Base-by-base conservation (phyloP, 139 green algal species). In the Micractinium conductrix region DNA sequence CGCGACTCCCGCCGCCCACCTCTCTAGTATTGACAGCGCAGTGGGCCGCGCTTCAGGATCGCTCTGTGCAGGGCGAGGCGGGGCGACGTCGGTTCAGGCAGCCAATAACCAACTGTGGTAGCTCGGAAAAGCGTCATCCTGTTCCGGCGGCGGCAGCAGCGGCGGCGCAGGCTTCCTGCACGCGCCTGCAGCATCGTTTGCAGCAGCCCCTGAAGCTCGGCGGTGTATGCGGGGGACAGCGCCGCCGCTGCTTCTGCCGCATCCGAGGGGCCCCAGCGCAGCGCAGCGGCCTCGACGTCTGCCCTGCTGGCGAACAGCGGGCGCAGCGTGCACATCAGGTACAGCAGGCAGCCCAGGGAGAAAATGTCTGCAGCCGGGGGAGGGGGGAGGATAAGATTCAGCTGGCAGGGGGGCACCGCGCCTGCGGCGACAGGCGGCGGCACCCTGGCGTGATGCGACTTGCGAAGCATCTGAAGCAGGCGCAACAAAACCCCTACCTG, bases 281-380 rank as follows among this genome's bases (percentile, higher is more conserved):
- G 67, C 17, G 38, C 12, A 16, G 17, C 17, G 24, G 21, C 35
- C 67, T 45, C 33, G 33, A 73, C 67, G 19, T 73, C 33, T 2
- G 67, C 35, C 67, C 44, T 35, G 67, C 67, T 73, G 33, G 38
- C 38, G 35, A 45, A 73, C 12, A 42, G 67, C 67, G 67, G 38
- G 67, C 67, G 67, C 67, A 73, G 67, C 67, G 38, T 73, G 67
- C 67, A 73, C 67, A 73, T 35, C 67, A 21, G 24, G 67, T 73
- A 73, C 35, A 73, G 67, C 33, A 22, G 21, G 10, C 38, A 26
- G 17, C 67, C 67, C 35, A 73, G 37, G 2, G 67, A 73, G 37
- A 73, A 73, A 35, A 73, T 44, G 35, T 73, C 67, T 65, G 55
- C 55, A 65, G 55, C 16, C 16, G 16, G 19, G 55, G 55, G 55